A percentile compares a stretch with the other conserved stretches of the same genome.
These are phyloP conservation scores for Chlorella variabilis DNA, from an alignment of 163 green algal species.

Conservation along the genomic window DNA sequence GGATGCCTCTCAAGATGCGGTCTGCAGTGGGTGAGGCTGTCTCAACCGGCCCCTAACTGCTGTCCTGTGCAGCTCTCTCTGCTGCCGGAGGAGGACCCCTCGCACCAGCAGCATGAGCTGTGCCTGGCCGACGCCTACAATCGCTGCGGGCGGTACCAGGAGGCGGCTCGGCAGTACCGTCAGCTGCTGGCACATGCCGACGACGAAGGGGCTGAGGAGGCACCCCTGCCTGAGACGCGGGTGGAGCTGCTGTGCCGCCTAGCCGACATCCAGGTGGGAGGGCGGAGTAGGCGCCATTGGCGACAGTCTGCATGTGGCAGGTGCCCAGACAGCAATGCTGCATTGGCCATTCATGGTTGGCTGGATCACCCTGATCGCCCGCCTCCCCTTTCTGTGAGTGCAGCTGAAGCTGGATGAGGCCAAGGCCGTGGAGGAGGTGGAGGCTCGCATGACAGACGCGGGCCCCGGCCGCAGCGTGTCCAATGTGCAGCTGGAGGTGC, in stretches of 20 bases:
- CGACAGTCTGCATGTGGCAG: no score
- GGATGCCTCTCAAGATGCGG: no score
- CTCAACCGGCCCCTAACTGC: not conserved
- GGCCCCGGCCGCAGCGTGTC: conserved; percentile 19
- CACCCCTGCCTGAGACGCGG: conserved; percentile 19
- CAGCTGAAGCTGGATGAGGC: conserved; percentile 37
- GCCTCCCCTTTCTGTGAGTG: not conserved
- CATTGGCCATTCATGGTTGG: no score
- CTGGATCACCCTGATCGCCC: no score
- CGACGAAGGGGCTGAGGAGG: conserved; percentile 7
- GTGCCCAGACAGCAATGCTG: not conserved
- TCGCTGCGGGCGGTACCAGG: conserved; percentile 13
- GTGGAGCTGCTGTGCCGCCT: conserved; percentile 62
- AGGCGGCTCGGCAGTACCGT: conserved; percentile 37
- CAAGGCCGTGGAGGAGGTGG: conserved; percentile 16
- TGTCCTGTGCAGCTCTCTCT: conserved; percentile 51
- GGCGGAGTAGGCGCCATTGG: not conserved
- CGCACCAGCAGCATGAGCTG: conserved; percentile 29
- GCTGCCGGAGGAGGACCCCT: conserved; percentile 25
- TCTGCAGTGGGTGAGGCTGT: no score
- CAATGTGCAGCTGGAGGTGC: conserved; percentile 47
- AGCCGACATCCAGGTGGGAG: conserved; percentile 58
- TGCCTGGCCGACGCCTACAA: conserved; percentile 26
- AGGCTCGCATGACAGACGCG: conserved; percentile 12
- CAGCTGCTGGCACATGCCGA: conserved; percentile 8